Evolutionary conservation across 202 grass and related monocot genomes (phyloP).

Genomic region (Saccharum hybrid): DNA sequence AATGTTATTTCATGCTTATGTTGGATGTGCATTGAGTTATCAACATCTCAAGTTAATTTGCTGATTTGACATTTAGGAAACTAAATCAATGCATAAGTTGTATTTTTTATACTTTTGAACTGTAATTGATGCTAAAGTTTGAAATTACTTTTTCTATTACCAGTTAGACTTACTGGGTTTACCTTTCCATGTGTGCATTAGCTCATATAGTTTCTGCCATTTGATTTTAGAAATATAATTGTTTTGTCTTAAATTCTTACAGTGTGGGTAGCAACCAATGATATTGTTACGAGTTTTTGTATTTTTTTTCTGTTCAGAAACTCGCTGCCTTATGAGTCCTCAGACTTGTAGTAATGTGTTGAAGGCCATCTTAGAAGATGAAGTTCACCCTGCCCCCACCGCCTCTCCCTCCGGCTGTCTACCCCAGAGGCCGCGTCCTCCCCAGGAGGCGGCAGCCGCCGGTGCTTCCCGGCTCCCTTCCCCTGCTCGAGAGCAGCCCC

Average conservation of each 20-base stretch:
- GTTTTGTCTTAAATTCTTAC: too few relatives aligned
- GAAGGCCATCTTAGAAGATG: too few relatives aligned
- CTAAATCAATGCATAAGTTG: too few relatives aligned
- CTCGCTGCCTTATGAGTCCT: not conserved
- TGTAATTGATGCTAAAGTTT: not conserved
- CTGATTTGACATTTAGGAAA: not conserved
- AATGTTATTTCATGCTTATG: slow-evolving; percentile 11
- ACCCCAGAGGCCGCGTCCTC: too few relatives aligned
- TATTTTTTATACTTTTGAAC: not conserved
- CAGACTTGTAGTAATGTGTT: not conserved
- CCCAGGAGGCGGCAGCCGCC: too few relatives aligned
- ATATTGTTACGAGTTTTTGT: too few relatives aligned
- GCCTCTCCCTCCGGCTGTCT: too few relatives aligned
- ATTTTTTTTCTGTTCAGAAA: not conserved
- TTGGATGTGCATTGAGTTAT: not conserved
- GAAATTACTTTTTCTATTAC: not conserved
- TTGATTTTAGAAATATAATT: not conserved
- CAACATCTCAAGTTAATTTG: not conserved
- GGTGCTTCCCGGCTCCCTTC: too few relatives aligned
- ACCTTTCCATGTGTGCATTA: not conserved
- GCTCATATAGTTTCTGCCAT: not conserved
- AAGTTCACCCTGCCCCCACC: too few relatives aligned
- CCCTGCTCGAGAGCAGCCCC: too few relatives aligned
- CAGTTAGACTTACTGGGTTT: not conserved
- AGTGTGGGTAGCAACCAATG: too few relatives aligned